These are phyloP conservation scores for Berkeleyomyces basicola DNA, from an alignment of 2,329 filamentous ascomycete species.

Conservation along the genomic window DNA sequence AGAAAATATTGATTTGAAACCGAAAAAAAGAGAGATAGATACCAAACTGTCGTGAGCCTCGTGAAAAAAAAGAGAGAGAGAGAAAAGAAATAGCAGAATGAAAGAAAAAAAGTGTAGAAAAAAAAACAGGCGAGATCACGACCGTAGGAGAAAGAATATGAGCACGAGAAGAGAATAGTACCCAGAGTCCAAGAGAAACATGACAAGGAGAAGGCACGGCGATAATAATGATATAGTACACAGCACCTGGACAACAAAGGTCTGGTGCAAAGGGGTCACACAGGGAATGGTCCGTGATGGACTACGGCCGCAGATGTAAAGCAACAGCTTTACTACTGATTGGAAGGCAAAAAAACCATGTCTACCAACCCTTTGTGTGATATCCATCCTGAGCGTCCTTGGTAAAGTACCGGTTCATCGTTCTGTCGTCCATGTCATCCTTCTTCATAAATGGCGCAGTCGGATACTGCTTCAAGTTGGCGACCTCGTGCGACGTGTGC, in stretches of 20 bases:
- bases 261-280: background rate
- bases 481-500: slow-evolving; percentile 80
- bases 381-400: slow-evolving; percentile 46
- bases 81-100: background rate
- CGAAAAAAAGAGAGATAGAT: background rate
- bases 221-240: slow-evolving; percentile 7
- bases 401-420: slow-evolving; percentile 76
- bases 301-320: background rate
- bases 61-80: background rate
- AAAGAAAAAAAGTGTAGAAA: background rate
- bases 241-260: background rate
- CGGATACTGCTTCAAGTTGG: slow-evolving; percentile 71
- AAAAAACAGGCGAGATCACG: background rate
- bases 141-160: background rate
- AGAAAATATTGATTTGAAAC: background rate
- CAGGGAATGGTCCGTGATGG: too few relatives aligned
- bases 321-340: background rate
- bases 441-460: slow-evolving; percentile 45
- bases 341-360: background rate
- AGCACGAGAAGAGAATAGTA: background rate
- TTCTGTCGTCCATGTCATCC: slow-evolving; percentile 48
- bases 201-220: slow-evolving; percentile 2
- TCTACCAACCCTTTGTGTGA: slow-evolving; percentile 28
- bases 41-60: background rate
- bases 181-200: background rate